phyloP scores from a whole-genome alignment of 208 protist genomes.

The Leptomonas seymouri region DNA sequence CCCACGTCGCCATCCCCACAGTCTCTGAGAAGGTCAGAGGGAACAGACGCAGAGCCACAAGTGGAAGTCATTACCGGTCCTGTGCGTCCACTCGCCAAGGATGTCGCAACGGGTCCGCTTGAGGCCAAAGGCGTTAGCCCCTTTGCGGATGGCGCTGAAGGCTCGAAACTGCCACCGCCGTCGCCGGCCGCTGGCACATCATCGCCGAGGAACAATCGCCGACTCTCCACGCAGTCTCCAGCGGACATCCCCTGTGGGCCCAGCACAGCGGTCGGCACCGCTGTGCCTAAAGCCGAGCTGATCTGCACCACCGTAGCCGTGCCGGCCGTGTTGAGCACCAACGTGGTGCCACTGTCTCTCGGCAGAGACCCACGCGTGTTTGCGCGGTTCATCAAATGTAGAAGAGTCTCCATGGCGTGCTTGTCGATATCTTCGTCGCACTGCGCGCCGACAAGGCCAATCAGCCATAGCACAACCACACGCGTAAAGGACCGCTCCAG shows the following conservation, averaged over 20 bases:
- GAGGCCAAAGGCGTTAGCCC: not conserved
- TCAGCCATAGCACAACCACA: slow-evolving; percentile 61
- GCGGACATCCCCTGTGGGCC: not conserved
- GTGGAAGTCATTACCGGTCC: not conserved
- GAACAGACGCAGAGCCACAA: not conserved
- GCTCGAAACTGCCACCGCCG: not conserved
- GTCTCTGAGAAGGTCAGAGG: not conserved
- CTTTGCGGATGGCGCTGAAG: not conserved
- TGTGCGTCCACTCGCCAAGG: not conserved
- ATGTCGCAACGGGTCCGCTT: not conserved
- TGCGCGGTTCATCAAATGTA: slow-evolving; percentile 47
- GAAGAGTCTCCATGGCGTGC: slow-evolving; percentile 65
- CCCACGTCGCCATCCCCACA: slow-evolving; percentile 11
- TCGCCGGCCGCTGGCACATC: not conserved
- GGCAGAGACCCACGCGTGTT: slow-evolving; percentile 40
- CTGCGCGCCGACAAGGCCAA: slow-evolving; percentile 43
- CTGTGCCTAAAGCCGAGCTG: slow-evolving; percentile 12
- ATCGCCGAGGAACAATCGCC: not conserved
- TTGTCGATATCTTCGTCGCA: slow-evolving; percentile 74
- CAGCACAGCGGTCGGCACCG: slow-evolving; percentile 6
- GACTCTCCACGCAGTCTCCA: slow-evolving; percentile 13
- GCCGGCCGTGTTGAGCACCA: slow-evolving; percentile 19
- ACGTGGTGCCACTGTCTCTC: slow-evolving; percentile 31
- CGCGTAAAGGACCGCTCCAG: slow-evolving; percentile 52
- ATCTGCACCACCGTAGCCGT: slow-evolving; percentile 26